Evolutionary conservation across 1,284 basidiomycete genomes (phyloP).

Genomic region (Apiotrichum mycotoxinovorans): DNA sequence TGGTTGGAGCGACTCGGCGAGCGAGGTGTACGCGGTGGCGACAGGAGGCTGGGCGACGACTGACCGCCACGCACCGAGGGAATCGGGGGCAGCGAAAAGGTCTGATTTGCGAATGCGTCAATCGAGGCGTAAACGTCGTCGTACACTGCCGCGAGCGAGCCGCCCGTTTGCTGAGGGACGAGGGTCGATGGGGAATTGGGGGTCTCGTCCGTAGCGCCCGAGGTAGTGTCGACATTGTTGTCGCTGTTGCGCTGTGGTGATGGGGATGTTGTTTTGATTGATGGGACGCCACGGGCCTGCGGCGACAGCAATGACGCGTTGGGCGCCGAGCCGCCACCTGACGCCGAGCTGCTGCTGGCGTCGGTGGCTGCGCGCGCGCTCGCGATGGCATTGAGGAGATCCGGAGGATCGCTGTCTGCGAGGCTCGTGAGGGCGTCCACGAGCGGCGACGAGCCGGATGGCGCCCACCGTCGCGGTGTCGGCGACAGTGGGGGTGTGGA

Average conservation of each 20-base stretch:
- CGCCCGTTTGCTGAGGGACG: slow-evolving; percentile 11
- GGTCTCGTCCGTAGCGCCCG: background rate
- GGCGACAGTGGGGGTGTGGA: slow-evolving; percentile 41
- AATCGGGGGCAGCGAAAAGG: background rate
- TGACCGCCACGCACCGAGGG: slow-evolving; percentile 6
- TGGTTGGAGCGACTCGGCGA: background rate
- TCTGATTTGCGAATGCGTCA: slow-evolving; percentile 32
- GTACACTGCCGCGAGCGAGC: slow-evolving; percentile 20
- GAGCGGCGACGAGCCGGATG: slow-evolving; percentile 28
- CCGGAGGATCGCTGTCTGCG: slow-evolving; percentile 4
- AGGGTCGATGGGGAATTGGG: slow-evolving; percentile 8
- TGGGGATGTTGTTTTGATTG: slow-evolving; percentile 40
- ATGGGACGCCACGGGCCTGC: slow-evolving; percentile 13
- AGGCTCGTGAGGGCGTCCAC: slow-evolving; percentile 23
- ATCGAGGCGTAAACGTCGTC: slow-evolving; percentile 40
- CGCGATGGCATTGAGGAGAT: slow-evolving; percentile 2
- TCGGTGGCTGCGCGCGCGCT: background rate
- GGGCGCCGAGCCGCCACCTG: background rate
- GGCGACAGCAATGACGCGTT: slow-evolving; percentile 17
- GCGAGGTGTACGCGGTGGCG: slow-evolving; percentile 1
- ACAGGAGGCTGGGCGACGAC: background rate
- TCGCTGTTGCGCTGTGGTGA: slow-evolving; percentile 29
- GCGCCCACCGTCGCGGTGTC: slow-evolving; percentile 36
- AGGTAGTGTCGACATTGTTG: slow-evolving; percentile 3
- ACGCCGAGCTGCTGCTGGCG: background rate